Conservation (phyloP, 164 flowering plant genomes). For the Saururus chinensis region DNA sequence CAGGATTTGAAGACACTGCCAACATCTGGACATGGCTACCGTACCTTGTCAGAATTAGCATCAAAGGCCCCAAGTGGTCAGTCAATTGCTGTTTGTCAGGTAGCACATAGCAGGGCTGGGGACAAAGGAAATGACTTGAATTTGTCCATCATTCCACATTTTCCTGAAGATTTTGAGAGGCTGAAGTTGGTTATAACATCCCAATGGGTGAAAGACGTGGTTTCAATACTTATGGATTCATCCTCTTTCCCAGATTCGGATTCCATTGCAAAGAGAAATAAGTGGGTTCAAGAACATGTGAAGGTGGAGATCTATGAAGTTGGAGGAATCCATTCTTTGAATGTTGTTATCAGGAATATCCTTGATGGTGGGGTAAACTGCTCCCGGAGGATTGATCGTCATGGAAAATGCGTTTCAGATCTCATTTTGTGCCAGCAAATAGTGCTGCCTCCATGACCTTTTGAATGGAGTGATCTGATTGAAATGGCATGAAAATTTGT, state of each 20-base stretch:
- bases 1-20: conserved; percentile 5
- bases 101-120: conserved; percentile 90
- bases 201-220: conserved; percentile 58
- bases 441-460: conserved; percentile 39
- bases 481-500: no score
- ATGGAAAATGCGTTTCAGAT: conserved; percentile 92
- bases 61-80: conserved; percentile 56
- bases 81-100: conserved; percentile 50
- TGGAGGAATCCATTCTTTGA: conserved; percentile 61
- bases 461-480: neutral
- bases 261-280: conserved; percentile 32
- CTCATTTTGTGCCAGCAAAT: conserved; percentile 67
- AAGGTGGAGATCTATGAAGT: conserved; percentile 76
- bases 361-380: conserved; percentile 98
- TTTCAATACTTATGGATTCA: conserved; percentile 36
- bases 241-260: conserved; percentile 40
- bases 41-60: neutral
- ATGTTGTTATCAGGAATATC: conserved; percentile 71
- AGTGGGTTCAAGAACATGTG: conserved; percentile 42
- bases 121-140: conserved; percentile 94
- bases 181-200: conserved; percentile 64
- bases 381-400: conserved; percentile 90
- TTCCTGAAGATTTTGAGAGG: conserved; percentile 54
- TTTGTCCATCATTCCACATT: conserved; percentile 86
- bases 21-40: conserved; percentile 3